Evolutionary conservation across 2,329 filamentous ascomycete genomes (phyloP), one percentile per base, ranked within the genome.

Genomic region (Botrytis pseudocinerea): DNA sequence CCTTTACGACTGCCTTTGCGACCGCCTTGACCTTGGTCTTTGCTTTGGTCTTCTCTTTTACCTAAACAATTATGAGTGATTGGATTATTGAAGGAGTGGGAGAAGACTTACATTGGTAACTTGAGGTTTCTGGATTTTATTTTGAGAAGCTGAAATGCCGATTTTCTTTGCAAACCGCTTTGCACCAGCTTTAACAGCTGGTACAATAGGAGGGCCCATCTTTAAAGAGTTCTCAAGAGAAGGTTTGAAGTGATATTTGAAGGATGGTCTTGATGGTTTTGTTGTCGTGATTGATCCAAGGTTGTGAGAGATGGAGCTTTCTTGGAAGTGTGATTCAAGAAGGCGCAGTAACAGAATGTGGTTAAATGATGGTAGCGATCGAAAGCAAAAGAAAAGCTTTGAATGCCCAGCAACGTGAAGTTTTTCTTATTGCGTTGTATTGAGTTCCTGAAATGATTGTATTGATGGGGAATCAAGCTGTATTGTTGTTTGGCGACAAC

Each of bases 401-500:
- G 22, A 28, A 68, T 57, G 65, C 65, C 22, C 35, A 68, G 65
- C 65, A 44, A 68, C 32, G 22, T 25, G 51, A 57, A 22, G 16
- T 7, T 57, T 42, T 10, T 68, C 48, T 42, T 68, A 32, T 68
- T 32, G 35, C 28, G 35, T 57, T 68, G 65, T 42, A 32, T 32
- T 57, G 48, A 42, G 20, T 28, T 38, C 28, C 35, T 14, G 35
- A 68, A 57, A 32, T 57, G 65, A 40, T 42, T n/a, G 48, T 42
- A 57, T 68, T 57, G 65, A n/a, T 42, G 10, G 38, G 38, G 10
- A 42, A 68, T 42, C 48, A 32, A 68, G 25, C 25, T n/a, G n/a
- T 28, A 68, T 57, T 68, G 65, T 68, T 42, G 48, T 54, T 68
- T 68, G 65, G 35, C 65, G 48, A 68, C n/a, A 28, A 22, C 38